Percentiles rank a stretch among this genome's conserved stretches.
Conservation (phyloP, 228 moss, liverwort and hornwort species). For the Sphagnum fallax region DNA sequence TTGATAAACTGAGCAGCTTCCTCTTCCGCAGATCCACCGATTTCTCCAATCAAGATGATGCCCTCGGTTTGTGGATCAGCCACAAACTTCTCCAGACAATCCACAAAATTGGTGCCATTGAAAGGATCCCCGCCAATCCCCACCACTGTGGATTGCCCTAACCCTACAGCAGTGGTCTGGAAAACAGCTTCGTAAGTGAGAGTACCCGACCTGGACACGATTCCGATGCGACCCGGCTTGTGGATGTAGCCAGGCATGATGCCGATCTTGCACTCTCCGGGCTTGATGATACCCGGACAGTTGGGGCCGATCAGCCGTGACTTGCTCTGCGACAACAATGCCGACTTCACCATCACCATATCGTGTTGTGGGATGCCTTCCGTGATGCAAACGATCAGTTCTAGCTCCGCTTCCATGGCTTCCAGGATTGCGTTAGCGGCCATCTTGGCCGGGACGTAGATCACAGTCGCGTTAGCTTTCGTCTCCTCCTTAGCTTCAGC, state of each 20-base stretch:
- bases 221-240: conserved; percentile 59
- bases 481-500: conserved; percentile 59
- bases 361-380: conserved; percentile 74
- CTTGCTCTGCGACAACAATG: conserved; percentile 39
- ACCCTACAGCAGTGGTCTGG: conserved; percentile 61
- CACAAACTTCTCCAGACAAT: conserved; percentile 60
- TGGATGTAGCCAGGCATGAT: conserved; percentile 73
- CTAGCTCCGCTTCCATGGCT: conserved; percentile 58
- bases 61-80: conserved; percentile 67
- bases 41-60: conserved; percentile 64
- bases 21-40: conserved; percentile 65
- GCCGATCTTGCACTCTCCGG: conserved; percentile 72
- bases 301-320: conserved; percentile 63
- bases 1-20: conserved; percentile 55
- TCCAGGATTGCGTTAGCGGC: conserved; percentile 51
- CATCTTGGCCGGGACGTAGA: conserved; percentile 48
- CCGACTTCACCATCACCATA: conserved; percentile 61
- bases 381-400: conserved; percentile 62
- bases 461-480: conserved; percentile 48
- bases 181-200: conserved; percentile 66
- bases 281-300: conserved; percentile 71
- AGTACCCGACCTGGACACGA: conserved; percentile 60
- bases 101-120: conserved; percentile 68
- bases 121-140: conserved; percentile 75
- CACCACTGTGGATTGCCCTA: conserved; percentile 58